A percentile compares a stretch with the other conserved stretches of the same genome.
Conservation (phyloP, 2,329 filamentous ascomycete species). For the Stagonosporopsis cucurbitacearum region DNA sequence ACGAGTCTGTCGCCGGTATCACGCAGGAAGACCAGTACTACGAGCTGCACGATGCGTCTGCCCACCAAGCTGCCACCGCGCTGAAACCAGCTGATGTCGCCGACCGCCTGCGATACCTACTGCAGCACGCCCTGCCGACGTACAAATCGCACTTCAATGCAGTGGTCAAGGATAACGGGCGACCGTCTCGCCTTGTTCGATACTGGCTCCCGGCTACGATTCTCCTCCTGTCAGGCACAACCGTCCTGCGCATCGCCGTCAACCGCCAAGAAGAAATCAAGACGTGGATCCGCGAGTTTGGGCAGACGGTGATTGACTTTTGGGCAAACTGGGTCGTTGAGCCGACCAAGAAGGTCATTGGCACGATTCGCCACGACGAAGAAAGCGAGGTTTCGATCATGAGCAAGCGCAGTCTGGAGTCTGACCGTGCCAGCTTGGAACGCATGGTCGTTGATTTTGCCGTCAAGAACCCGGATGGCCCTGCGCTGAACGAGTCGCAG, state of each 20-base stretch:
- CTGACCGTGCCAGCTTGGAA: slow-evolving; percentile 89
- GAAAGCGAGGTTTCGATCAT: slow-evolving; percentile 95
- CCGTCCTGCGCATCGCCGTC: slow-evolving; percentile 78
- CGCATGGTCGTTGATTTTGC: slow-evolving; percentile 99
- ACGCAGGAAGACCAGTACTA: slow-evolving; percentile 59
- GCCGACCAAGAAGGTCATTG: slow-evolving; percentile 80
- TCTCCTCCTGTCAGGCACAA: slow-evolving; percentile 78
- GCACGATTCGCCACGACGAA: slow-evolving; percentile 91
- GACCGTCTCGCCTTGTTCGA: slow-evolving; percentile 75
- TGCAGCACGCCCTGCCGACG: slow-evolving; percentile 70
- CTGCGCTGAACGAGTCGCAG: slow-evolving; percentile 69
- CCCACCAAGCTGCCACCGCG: slow-evolving; percentile 42
- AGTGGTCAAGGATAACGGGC: slow-evolving; percentile 71
- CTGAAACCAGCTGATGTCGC: slow-evolving; percentile 64
- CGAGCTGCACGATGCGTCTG: slow-evolving; percentile 48
- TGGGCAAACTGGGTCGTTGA: slow-evolving; percentile 97
- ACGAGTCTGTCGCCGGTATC: slow-evolving; percentile 63
- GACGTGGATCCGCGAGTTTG: slow-evolving; percentile 80
- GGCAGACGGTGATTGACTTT: slow-evolving; percentile 82
- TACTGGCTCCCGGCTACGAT: slow-evolving; percentile 85
- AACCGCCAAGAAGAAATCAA: slow-evolving; percentile 78
- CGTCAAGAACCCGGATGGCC: slow-evolving; percentile 74
- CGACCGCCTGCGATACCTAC: slow-evolving; percentile 70
- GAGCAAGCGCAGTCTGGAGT: slow-evolving; percentile 88
- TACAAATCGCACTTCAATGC: slow-evolving; percentile 66